These are phyloP conservation scores for Ustilago loliicola DNA, from an alignment of 1,284 basidiomycete species.

Conservation along the genomic window DNA sequence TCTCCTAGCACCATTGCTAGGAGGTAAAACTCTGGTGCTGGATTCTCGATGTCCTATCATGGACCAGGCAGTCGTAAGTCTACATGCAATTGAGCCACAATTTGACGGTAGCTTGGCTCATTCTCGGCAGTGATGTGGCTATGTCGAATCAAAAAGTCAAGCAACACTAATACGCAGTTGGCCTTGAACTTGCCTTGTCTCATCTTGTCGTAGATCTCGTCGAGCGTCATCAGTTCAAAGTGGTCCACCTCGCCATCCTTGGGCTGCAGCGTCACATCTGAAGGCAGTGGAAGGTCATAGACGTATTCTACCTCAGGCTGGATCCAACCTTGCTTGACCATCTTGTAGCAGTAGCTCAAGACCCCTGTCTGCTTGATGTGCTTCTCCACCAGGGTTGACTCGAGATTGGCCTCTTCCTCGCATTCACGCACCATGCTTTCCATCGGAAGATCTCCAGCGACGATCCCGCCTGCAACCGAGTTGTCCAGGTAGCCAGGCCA, in stretches of 20 bases:
- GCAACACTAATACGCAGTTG: constrained; percentile 84
- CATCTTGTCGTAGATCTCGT: constrained; percentile 60
- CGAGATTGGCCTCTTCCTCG: constrained; percentile 88
- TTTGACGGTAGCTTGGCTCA: constrained; percentile 81
- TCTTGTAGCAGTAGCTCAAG: constrained; percentile 75
- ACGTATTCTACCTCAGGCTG: constrained; percentile 69
- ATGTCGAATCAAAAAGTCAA: constrained; percentile 85
- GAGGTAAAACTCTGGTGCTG: background rate
- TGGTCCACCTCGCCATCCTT: constrained; percentile 92
- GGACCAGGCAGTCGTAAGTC: constrained; percentile 73
- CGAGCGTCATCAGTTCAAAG: constrained; percentile 75
- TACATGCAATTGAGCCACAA: constrained; percentile 80
- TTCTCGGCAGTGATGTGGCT: constrained; percentile 82
- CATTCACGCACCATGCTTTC: constrained; percentile 91
- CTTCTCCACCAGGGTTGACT: constrained; percentile 76
- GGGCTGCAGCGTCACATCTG: constrained; percentile 77
- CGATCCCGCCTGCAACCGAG: constrained; percentile 74
- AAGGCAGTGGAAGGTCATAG: constrained; percentile 64
- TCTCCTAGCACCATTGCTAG: background rate
- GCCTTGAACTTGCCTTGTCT: constrained; percentile 81
- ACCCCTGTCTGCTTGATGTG: constrained; percentile 73
- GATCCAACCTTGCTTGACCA: constrained; percentile 74
- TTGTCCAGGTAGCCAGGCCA: constrained; percentile 71
- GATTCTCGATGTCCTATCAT: constrained; percentile 13
- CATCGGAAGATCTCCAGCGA: constrained; percentile 79